Percentiles rank a stretch among this genome's conserved stretches.
These are phyloP conservation scores for Saccharum spontaneum DNA, from an alignment of 176 grass and related monocot genomes.

Conservation along the genomic window DNA sequence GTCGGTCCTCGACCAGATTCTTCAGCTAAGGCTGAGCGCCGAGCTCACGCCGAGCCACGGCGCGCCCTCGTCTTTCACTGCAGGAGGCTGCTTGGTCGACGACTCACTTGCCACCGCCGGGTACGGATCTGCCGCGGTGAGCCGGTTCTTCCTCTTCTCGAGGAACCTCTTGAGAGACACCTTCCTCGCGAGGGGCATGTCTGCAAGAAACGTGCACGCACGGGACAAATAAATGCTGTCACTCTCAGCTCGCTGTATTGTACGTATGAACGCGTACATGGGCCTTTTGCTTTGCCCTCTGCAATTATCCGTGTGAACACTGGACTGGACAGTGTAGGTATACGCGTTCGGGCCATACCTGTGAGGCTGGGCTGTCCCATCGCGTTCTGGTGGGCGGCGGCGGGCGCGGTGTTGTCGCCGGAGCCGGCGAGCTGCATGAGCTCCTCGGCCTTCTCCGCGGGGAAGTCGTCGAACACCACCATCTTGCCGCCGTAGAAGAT, in stretches of 20 bases:
- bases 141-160: constrained; percentile 71
- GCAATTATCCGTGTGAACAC: background rate
- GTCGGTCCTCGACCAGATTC: background rate
- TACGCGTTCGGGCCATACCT: constrained; percentile 3
- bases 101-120: background rate
- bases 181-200: constrained; percentile 88
- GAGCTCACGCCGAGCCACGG: constrained; percentile 43
- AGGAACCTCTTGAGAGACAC: constrained; percentile 86
- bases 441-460: constrained; percentile 64
- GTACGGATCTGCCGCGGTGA: constrained; percentile 34
- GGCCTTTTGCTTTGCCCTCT: background rate
- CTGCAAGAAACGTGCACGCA: constrained; percentile 34
- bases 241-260: background rate
- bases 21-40: constrained; percentile 27
- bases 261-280: background rate
- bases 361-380: constrained; percentile 27
- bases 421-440: constrained; percentile 62
- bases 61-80: constrained; percentile 9
- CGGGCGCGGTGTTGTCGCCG: background rate
- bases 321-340: background rate
- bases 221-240: background rate
- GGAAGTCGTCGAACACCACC: constrained; percentile 76
- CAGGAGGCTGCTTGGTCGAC: constrained; percentile 10
- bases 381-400: background rate
- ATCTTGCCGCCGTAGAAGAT: constrained; percentile 78